Conservation (phyloP, 345 rosid genomes). For the Hibiscus tridactylites region DNA sequence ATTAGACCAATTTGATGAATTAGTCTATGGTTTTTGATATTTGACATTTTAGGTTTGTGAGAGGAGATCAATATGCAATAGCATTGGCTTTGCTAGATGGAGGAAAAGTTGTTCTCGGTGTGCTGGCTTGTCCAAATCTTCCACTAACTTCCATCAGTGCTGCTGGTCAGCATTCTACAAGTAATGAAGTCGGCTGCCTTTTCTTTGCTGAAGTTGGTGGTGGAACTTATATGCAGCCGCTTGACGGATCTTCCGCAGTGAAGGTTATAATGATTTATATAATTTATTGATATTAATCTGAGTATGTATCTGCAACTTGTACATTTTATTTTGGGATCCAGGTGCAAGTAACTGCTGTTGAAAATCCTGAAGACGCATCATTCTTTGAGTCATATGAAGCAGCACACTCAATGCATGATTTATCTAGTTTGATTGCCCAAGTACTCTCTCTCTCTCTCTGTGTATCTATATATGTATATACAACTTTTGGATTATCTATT, state of each 20-base stretch:
- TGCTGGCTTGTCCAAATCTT: constrained; percentile 91
- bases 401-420: constrained; percentile 72
- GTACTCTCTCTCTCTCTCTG: constrained; percentile 15
- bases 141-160: constrained; percentile 46
- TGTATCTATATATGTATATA: no score
- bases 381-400: constrained; percentile 88
- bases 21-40: neutral
- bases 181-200: constrained; percentile 59
- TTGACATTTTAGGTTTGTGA: constrained; percentile 47
- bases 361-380: constrained; percentile 78
- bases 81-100: constrained; percentile 81
- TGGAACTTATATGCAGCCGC: constrained; percentile 80
- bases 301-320: neutral
- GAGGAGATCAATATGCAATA: constrained; percentile 93
- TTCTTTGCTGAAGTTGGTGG: constrained; percentile 65
- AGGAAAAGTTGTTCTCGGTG: constrained; percentile 92
- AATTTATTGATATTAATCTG: neutral
- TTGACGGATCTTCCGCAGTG: constrained; percentile 44
- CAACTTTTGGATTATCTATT: neutral
- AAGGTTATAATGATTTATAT: constrained; percentile 32
- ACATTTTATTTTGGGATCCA: constrained; percentile 14
- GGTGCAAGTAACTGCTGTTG: constrained; percentile 72
- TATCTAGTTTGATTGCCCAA: constrained; percentile 65
- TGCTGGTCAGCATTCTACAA: constrained; percentile 19
- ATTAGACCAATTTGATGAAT: neutral